Percentiles rank a stretch among this genome's conserved stretches.
These are phyloP conservation scores for Trametes meyenii DNA, from an alignment of 768 basidiomycete genomes.

Conservation along the genomic window DNA sequence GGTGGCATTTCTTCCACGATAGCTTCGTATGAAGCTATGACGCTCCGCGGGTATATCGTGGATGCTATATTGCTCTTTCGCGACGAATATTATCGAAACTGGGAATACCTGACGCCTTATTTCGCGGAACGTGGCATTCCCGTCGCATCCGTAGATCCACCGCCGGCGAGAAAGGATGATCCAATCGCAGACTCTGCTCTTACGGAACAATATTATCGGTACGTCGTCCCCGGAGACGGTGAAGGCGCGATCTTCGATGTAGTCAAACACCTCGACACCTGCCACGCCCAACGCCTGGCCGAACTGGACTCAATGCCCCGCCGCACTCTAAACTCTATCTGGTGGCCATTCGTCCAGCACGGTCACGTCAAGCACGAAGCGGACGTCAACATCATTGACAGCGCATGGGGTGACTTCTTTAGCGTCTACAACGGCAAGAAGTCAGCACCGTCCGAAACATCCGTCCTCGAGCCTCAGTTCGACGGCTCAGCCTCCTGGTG, in stretches of 20 bases:
- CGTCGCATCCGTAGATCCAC: slow-evolving; percentile 56
- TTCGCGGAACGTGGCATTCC: slow-evolving; percentile 73
- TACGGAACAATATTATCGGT: slow-evolving; percentile 76
- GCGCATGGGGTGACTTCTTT: slow-evolving; percentile 86
- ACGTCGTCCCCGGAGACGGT: slow-evolving; percentile 41
- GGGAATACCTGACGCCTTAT: slow-evolving; percentile 78
- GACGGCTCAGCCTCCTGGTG: slow-evolving; percentile 98
- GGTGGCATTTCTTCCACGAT: slow-evolving; percentile 95
- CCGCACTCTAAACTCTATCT: slow-evolving; percentile 76
- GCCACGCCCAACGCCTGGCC: slow-evolving; percentile 66
- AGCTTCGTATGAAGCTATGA: slow-evolving; percentile 88
- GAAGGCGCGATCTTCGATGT: slow-evolving; percentile 47
- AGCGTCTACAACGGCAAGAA: slow-evolving; percentile 56
- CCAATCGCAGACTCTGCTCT: slow-evolving; percentile 46
- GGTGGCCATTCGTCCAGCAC: slow-evolving; percentile 99
- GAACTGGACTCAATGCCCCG: slow-evolving; percentile 79
- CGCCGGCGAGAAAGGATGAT: slow-evolving; percentile 54
- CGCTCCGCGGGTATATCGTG: slow-evolving; percentile 87
- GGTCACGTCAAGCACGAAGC: slow-evolving; percentile 62
- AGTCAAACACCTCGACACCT: slow-evolving; percentile 59
- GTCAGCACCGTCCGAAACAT: slow-evolving; percentile 29
- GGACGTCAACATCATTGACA: slow-evolving; percentile 90
- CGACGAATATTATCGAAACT: slow-evolving; percentile 86
- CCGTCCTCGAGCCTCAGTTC: slow-evolving; percentile 61
- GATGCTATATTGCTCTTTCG: slow-evolving; percentile 83